These are phyloP conservation scores for Firmiana major DNA, from an alignment of 345 rosid genomes.

Conservation along the genomic window DNA sequence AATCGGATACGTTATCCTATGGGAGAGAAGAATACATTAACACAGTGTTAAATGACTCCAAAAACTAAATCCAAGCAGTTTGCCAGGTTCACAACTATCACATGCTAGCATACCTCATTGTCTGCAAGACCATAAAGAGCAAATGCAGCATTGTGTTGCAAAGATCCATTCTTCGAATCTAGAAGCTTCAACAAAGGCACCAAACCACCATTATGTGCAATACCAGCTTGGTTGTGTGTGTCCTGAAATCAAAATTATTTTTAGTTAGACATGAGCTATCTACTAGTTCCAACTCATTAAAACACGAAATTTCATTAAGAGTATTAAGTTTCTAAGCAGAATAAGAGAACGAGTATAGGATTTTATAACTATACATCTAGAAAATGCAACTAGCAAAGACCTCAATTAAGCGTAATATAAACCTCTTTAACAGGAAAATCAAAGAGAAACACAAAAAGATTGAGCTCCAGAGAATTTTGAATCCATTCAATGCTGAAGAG, in stretches of 20 bases:
- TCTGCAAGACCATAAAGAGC: conserved; percentile 98
- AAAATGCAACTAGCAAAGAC: not conserved
- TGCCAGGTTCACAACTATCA: conserved; percentile 14
- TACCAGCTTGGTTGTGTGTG: conserved; percentile 92
- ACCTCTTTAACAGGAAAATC: not conserved
- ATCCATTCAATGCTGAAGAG: not conserved
- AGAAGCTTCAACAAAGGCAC: conserved; percentile 84
- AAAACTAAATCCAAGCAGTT: conserved; percentile 22
- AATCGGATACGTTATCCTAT: conserved; percentile 91
- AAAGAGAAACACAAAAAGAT: not conserved
- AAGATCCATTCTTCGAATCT: conserved; percentile 91
- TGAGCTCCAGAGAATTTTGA: not conserved
- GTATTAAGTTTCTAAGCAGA: not conserved
- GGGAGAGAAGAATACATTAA: conserved; percentile 26
- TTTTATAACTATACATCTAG: not conserved
- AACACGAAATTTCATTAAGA: not conserved
- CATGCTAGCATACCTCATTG: conserved; percentile 64
- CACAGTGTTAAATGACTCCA: not conserved
- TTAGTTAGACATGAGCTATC: not conserved
- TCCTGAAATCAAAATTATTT: conserved; percentile 49
- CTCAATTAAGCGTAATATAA: not conserved
- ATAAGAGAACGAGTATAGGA: not conserved
- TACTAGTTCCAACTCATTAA: not conserved
- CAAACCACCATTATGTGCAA: conserved; percentile 89
- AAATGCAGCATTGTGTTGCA: conserved; percentile 99